Evolutionary conservation across 768 basidiomycete genomes (phyloP), one percentile per base, ranked within the genome.

Genomic region (Boletus sp.): DNA sequence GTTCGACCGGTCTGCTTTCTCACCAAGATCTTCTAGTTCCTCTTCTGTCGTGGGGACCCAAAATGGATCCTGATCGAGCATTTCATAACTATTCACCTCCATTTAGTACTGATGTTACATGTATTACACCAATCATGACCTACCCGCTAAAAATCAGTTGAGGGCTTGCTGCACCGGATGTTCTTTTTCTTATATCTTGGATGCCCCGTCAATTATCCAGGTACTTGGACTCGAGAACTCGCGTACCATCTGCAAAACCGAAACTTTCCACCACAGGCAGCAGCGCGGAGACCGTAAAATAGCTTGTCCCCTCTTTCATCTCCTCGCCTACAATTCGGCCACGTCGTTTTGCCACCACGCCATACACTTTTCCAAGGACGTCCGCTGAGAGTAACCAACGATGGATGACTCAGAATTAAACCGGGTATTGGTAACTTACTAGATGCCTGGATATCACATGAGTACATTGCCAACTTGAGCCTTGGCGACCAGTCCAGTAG

Each of bases 1-100:
- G 70, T 99, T 99, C 11, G 83, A 81, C 48, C 91, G 77, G 67
- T 98, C 97, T 1, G 96, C 87, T 70, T 98, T 98, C 69, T 96
- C 93, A 43, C 97, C 97, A 10, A 99, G 76, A 69, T 98, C 96
- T 68, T 98, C 96, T 38, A 98, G 75, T 60, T 98, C 96, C 66
- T 97, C 95, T 64, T 94, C 91, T 0, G 96, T 98, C 17, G 93
- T 94, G 0, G 95, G 95, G 4, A 97, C 93, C 95, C 95, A 98
- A 75, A 94, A 98, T 7, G 95, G 95, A 75, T 98, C 93, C 61
- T 87, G 83, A 70, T 96, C 92, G 23, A 98, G 79, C 64, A 96
- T 79, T 70, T 98, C 95, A 70, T 94, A 99, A 38, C 92, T 92
- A 58, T 50, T 50, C 52, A 27, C 51, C 45, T 55, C 46, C 43